phyloP scores from a whole-genome alignment of 129 eudicot species.

The Arctium minus region DNA sequence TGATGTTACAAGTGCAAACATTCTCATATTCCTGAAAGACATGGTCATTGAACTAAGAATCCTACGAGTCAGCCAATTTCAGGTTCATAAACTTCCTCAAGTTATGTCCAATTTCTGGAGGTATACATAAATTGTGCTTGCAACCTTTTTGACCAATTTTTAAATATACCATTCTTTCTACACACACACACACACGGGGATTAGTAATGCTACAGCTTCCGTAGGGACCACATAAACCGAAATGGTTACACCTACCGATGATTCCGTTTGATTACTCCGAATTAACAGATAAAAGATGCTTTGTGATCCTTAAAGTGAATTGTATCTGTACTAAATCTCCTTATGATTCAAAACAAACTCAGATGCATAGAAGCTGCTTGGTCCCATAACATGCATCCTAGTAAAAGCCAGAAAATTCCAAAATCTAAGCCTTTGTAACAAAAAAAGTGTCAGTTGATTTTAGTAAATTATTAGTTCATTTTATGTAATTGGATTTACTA shows the following conservation, averaged over 20 bases:
- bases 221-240: constrained; percentile 11
- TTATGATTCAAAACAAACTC: neutral
- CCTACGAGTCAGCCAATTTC: constrained; percentile 33
- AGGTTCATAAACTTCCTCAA: constrained; percentile 13
- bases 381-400: neutral
- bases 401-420: constrained; percentile 37
- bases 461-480: no score
- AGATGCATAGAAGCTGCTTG: neutral
- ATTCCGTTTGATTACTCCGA: neutral
- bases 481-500: no score
- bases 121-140: neutral
- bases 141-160: constrained; percentile 23
- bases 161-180: constrained; percentile 23
- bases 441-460: no score
- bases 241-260: constrained; percentile 10
- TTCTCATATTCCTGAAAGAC: constrained; percentile 24
- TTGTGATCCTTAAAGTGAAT: neutral
- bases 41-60: constrained; percentile 22
- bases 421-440: constrained; percentile 18
- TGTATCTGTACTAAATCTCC: constrained; percentile 11
- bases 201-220: constrained; percentile 3
- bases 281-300: neutral
- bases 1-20: constrained; percentile 12
- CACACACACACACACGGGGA: neutral
- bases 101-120: neutral